Percentiles rank a stretch among this genome's conserved stretches.
These are phyloP conservation scores for Trichoderma citrinoviride DNA, from an alignment of 2,329 filamentous ascomycete species.

Conservation along the genomic window DNA sequence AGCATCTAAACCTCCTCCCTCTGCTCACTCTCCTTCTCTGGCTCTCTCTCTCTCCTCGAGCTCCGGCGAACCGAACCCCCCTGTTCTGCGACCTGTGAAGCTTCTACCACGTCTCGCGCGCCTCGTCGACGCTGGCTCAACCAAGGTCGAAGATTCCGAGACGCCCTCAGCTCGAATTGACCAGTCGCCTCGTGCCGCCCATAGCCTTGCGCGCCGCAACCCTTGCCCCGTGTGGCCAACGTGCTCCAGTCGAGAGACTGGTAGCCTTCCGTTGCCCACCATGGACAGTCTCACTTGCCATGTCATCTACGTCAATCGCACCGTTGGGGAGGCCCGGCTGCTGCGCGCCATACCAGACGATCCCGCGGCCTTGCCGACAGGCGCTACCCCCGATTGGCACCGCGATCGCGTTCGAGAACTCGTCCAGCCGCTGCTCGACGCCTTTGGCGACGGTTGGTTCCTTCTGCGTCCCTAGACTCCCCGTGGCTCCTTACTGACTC, in stretches of 20 bases:
- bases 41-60: not conserved
- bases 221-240: slow-evolving; percentile 45
- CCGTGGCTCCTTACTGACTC: slow-evolving; percentile 26
- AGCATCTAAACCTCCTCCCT: not conserved
- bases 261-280: slow-evolving; percentile 52
- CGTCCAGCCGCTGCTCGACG: slow-evolving; percentile 49
- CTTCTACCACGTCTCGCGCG: not conserved
- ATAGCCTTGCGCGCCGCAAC: slow-evolving; percentile 20
- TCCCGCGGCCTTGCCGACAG: slow-evolving; percentile 23
- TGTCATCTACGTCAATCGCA: slow-evolving; percentile 59
- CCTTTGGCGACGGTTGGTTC: slow-evolving; percentile 54
- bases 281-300: slow-evolving; percentile 59
- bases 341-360: slow-evolving; percentile 34
- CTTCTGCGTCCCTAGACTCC: not conserved
- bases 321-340: slow-evolving; percentile 47
- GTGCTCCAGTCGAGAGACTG: slow-evolving; percentile 61
- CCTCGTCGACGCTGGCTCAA: slow-evolving; percentile 1
- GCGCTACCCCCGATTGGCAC: slow-evolving; percentile 32
- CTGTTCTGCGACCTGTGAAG: not conserved
- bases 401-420: slow-evolving; percentile 46
- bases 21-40: not conserved
- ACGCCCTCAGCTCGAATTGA: slow-evolving; percentile 10
- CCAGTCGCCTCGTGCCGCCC: slow-evolving; percentile 6
- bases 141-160: slow-evolving; percentile 3
- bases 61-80: not conserved